phyloP scores from a whole-genome alignment of 371 early-diverging fungal genomes.

The Synchytrium microbalum region DNA sequence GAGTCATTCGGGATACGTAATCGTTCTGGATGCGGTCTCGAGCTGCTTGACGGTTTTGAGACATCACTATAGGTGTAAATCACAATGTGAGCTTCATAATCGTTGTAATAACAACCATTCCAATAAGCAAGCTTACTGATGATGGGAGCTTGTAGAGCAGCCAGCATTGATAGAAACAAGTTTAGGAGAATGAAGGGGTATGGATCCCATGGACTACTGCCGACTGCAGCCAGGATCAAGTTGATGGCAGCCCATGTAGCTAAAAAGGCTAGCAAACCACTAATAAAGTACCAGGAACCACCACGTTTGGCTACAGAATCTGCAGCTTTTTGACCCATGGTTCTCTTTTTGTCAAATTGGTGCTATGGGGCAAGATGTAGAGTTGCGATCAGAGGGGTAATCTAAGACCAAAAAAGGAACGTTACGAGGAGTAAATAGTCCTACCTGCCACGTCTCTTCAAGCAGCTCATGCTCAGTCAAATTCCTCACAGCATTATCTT shows the following conservation, averaged over 20 bases:
- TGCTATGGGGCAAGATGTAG: background rate
- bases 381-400: background rate
- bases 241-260: constrained; percentile 18
- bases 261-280: constrained; percentile 19
- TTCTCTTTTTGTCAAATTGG: constrained; percentile 31
- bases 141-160: constrained; percentile 37
- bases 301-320: constrained; percentile 33
- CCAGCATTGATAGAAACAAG: constrained; percentile 29
- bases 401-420: constrained; percentile 3
- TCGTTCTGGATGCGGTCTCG: constrained; percentile 26
- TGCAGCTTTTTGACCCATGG: constrained; percentile 27
- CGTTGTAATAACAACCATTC: too few species aligned
- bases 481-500: constrained; percentile 33
- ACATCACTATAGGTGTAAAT: too few species aligned
- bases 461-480: constrained; percentile 28
- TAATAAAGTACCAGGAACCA: constrained; percentile 34
- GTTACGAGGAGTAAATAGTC: background rate
- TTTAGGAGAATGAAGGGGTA: constrained; percentile 38
- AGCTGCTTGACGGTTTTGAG: constrained; percentile 34
- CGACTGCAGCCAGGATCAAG: constrained; percentile 3
- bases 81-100: too few species aligned
- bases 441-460: constrained; percentile 30
- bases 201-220: constrained; percentile 26
- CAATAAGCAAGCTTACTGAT: too few species aligned
- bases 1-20: constrained; percentile 26